Evolutionary conservation across 2,329 filamentous ascomycete species (phyloP), one percentile per base, ranked within the genome.

Genomic region (Cercospora sesami): DNA sequence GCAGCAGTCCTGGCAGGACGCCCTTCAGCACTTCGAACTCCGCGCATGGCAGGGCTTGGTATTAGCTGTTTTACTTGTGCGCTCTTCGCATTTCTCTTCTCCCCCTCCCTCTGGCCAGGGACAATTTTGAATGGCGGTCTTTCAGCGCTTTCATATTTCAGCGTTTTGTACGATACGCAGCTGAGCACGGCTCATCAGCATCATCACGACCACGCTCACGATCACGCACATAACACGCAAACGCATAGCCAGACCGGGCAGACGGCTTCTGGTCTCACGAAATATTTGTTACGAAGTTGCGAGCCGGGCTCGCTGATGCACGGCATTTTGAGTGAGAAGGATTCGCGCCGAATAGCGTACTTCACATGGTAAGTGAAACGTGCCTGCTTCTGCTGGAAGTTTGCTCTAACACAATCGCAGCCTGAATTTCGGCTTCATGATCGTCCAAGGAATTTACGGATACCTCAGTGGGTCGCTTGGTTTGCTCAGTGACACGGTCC

Each of bases 401-500:
- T 7, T 28, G 28, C 1, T n/a, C 70, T 74, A 59, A 73, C 45
- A n/a, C 30, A 23, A 16, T 4, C 7, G 18, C 76, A 96, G 93
- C 69, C 86, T 99, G 65, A 99, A 99, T 78, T 93, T 99, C 74
- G 86, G 84, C 6, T 99, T 99, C 79, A 99, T 99, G 95, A 82
- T 91, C 36, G 88, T 99, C 1, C 95, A 99, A 76, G 91, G 94
- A 48, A 93, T 94, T 69, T 99, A 99, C 76, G 95, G 95, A 60
- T 96, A 95, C 75, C 82, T 95, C 10, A 98, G 93, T 3, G 94
- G 96, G 73, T 99, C 95, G 0, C 83, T 99, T 5, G 95, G 95
- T 2, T 85, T 99, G n/a, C 87, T 99, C 18, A 97, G 93, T 73
- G 95, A 99, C 80, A 98, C 94, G 75, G 95, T 99, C 71, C 95